Conservation (phyloP, 75 land plant genomes). For the Cryptomeria japonica region DNA sequence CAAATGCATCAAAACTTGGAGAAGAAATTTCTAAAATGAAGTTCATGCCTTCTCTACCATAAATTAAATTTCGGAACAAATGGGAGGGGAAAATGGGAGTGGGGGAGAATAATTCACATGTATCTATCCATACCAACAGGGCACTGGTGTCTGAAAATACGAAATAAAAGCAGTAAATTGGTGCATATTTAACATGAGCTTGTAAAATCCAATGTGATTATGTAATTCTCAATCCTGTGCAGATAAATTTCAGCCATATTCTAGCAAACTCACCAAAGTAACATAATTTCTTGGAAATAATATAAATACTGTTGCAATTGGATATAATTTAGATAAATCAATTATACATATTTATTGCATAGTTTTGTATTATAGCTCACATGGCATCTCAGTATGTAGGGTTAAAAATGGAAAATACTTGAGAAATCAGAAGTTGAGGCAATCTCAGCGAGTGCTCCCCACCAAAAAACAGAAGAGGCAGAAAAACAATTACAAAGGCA, state of each 20-base stretch:
- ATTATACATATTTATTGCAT: not conserved
- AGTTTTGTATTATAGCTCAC: not conserved
- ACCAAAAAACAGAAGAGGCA: not conserved
- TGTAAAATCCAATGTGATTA: too few species aligned
- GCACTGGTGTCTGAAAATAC: not conserved
- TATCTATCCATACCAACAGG: not conserved
- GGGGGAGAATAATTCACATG: not conserved
- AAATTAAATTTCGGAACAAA: not conserved
- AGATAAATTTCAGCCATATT: too few species aligned
- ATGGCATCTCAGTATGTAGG: not conserved
- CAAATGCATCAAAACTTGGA: not conserved
- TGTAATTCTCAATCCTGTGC: too few species aligned
- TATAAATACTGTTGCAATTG: not conserved
- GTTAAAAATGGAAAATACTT: not conserved
- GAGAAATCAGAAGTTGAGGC: not conserved
- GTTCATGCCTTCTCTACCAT: not conserved
- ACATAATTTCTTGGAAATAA: too few species aligned
- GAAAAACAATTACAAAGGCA: not conserved
- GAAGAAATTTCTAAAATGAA: not conserved
- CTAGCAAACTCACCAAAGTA: too few species aligned
- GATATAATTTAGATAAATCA: not conserved
- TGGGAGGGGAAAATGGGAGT: not conserved
- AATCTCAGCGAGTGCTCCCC: too few species aligned
- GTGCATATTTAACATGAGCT: not conserved
- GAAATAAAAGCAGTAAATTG: not conserved